These are phyloP conservation scores for Rhododendron henanense DNA, from an alignment of 148 eudicot species.

Conservation along the genomic window DNA sequence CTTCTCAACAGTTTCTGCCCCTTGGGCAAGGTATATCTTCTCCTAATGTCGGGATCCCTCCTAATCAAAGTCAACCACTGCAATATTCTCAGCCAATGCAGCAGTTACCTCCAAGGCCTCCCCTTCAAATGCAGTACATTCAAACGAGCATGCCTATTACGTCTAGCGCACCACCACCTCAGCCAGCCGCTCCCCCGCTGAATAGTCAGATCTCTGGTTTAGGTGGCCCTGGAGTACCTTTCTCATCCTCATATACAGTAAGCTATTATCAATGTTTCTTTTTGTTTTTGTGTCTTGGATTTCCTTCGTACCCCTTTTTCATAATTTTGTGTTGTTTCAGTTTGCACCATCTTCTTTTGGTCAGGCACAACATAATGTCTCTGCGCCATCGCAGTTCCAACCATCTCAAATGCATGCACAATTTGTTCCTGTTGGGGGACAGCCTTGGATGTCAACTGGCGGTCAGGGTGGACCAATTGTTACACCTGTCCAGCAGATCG, in stretches of 20 bases:
- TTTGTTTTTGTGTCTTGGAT: constrained; percentile 7
- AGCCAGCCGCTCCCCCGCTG: constrained; percentile 37
- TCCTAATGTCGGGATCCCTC: constrained; percentile 34
- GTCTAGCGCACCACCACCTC: constrained; percentile 46
- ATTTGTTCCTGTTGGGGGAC: constrained; percentile 46
- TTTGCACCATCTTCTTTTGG: constrained; percentile 31
- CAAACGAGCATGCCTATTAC: constrained; percentile 57
- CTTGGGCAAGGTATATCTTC: constrained; percentile 44
- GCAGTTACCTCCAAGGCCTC: constrained; percentile 62
- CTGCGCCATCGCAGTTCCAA: constrained; percentile 51
- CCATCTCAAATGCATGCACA: constrained; percentile 55
- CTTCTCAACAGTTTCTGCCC: constrained; percentile 55
- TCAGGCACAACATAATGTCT: constrained; percentile 29
- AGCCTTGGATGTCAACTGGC: constrained; percentile 72
- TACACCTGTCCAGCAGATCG: constrained; percentile 46
- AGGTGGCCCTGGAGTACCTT: constrained; percentile 60
- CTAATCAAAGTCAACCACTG: constrained; percentile 50
- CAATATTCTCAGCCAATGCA: constrained; percentile 79
- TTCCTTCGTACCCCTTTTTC: not conserved
- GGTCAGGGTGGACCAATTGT: constrained; percentile 50
- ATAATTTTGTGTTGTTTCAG: constrained; percentile 16
- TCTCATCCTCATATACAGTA: constrained; percentile 73
- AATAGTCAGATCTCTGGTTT: constrained; percentile 40
- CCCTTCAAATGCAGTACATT: constrained; percentile 52
- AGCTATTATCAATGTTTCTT: constrained; percentile 14